A percentile compares a stretch with the other conserved stretches of the same genome.
Evolutionary conservation across 1,139 yeast genomes (phyloP).

Genomic region (Candida sanyaensis): DNA sequence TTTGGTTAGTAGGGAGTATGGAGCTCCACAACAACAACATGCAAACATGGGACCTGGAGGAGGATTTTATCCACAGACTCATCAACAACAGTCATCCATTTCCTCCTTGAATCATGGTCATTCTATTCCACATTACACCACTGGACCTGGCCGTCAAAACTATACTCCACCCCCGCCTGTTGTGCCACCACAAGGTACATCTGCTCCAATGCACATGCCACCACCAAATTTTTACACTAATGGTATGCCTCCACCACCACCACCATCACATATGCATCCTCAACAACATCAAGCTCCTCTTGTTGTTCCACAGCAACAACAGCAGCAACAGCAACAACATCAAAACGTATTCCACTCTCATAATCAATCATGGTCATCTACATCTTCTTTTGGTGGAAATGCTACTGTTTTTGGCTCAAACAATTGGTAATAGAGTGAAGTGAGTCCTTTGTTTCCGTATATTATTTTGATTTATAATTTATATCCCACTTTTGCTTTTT

Average conservation of each 20-base stretch:
- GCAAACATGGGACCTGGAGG: slow-evolving; percentile 1
- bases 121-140: slow-evolving; percentile 10
- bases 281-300: slow-evolving; percentile 3
- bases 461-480: neutral
- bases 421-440: slow-evolving; percentile 8
- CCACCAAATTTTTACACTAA: slow-evolving; percentile 4
- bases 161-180: slow-evolving; percentile 11
- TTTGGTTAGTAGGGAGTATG: slow-evolving; percentile 6
- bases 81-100: slow-evolving; percentile 10
- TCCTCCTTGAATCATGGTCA: slow-evolving; percentile 9
- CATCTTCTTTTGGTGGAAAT: slow-evolving; percentile 10
- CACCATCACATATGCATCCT: slow-evolving; percentile 5
- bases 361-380: slow-evolving; percentile 14
- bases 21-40: slow-evolving; percentile 6
- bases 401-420: slow-evolving; percentile 9
- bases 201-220: slow-evolving; percentile 1
- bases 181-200: neutral
- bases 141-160: slow-evolving; percentile 5
- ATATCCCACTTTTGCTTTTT: neutral
- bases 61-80: neutral
- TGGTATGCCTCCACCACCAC: slow-evolving; percentile 5
- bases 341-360: slow-evolving; percentile 8
- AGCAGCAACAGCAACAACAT: slow-evolving; percentile 4
- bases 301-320: slow-evolving; percentile 2
- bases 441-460: neutral